Conservation (phyloP, 106 monocot genomes). For the Allium cepa region DNA sequence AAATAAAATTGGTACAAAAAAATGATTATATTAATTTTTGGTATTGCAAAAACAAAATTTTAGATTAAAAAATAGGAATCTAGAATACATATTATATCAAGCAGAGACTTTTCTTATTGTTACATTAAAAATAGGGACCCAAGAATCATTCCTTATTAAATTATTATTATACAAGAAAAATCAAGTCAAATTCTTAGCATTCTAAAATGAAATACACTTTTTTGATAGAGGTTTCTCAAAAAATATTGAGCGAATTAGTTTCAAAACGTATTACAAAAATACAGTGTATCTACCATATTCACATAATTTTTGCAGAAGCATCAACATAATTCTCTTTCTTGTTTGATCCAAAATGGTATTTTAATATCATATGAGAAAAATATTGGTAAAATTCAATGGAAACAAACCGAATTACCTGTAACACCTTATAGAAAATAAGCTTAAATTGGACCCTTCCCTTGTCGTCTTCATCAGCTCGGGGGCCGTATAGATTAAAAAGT, state of each 20-base stretch:
- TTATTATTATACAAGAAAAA: too few relatives aligned
- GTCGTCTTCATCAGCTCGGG: slow-evolving; percentile 58
- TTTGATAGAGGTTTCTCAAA: background rate
- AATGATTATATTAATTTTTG: too few relatives aligned
- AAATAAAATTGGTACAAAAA: too few relatives aligned
- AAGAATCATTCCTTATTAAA: too few relatives aligned
- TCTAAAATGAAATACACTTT: too few relatives aligned
- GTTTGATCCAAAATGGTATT: background rate
- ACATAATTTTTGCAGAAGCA: background rate
- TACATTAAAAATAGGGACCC: too few relatives aligned
- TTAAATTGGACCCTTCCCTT: slow-evolving; percentile 52
- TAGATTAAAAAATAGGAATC: too few relatives aligned
- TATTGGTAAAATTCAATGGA: background rate
- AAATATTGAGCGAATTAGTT: background rate
- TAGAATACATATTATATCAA: too few relatives aligned
- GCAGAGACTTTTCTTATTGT: too few relatives aligned
- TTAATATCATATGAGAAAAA: background rate
- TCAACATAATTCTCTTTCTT: background rate
- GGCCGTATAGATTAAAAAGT: slow-evolving; percentile 76
- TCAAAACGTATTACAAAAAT: background rate
- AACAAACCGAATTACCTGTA: slow-evolving; percentile 38
- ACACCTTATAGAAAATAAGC: slow-evolving; percentile 48
- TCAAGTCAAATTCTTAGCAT: too few relatives aligned
- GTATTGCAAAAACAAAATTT: too few relatives aligned
- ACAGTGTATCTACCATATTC: background rate